A percentile compares a stretch with the other conserved stretches of the same genome.
Conservation (phyloP, 139 green algal species). For the Raphidocelis subcapitata region DNA sequence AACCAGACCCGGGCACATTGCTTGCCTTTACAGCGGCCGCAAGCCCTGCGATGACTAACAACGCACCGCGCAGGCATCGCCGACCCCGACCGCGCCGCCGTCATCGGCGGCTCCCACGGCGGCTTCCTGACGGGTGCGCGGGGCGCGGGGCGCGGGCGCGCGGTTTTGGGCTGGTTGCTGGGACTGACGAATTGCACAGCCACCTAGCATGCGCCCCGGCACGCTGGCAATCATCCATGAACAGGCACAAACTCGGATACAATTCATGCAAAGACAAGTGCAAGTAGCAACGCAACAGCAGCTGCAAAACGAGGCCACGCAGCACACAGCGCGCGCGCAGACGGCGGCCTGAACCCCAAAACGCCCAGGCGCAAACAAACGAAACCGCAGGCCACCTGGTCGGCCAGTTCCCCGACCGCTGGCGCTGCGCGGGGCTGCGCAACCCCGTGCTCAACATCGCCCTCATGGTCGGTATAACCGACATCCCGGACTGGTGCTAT, state of each 20-base stretch:
- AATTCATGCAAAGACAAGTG: no score
- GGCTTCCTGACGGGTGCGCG: conserved; percentile 77
- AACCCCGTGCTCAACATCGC: conserved; percentile 92
- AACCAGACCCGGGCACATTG: no score
- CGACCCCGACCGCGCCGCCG: conserved; percentile 57
- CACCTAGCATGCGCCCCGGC: not conserved
- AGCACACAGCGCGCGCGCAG: no score
- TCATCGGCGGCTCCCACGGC: conserved; percentile 88
- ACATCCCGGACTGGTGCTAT: conserved; percentile 95
- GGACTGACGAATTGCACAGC: not conserved
- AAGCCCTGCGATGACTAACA: not conserved
- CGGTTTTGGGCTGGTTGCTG: not conserved
- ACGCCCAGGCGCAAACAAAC: not conserved
- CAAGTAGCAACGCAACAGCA: no score
- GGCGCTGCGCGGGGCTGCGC: conserved; percentile 70
- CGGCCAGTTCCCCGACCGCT: conserved; percentile 75
- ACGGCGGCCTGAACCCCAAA: no score
- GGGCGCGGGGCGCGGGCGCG: not conserved
- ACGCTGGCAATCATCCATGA: no score
- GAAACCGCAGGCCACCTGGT: conserved; percentile 65
- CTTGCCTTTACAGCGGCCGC: no score
- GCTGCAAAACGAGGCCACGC: no score
- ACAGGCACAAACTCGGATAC: no score
- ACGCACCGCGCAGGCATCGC: conserved; percentile 41
- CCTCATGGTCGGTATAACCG: conserved; percentile 78